Conservation (phyloP, 1,139 yeast genomes). For the Suhomyces bribrorum region DNA sequence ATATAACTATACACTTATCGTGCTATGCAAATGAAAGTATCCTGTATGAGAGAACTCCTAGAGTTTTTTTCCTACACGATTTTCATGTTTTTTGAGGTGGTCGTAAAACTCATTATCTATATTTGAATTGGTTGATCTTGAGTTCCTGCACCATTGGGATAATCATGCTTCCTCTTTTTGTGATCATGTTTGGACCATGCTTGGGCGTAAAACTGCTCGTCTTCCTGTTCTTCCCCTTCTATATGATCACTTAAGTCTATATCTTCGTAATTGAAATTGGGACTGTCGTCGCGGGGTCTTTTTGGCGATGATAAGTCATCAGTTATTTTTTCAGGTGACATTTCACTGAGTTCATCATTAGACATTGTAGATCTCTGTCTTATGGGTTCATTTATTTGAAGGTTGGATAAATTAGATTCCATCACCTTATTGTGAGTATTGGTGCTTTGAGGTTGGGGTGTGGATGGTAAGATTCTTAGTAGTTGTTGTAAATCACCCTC, state of each 20-base stretch:
- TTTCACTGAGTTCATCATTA: neutral
- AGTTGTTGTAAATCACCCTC: constrained; percentile 26
- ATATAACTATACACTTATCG: neutral
- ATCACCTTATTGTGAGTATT: constrained; percentile 3
- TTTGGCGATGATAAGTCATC: neutral
- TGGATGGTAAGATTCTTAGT: constrained; percentile 26
- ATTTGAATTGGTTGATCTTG: constrained; percentile 5
- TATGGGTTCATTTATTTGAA: constrained; percentile 6
- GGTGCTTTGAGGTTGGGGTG: neutral
- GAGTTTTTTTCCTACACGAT: neutral
- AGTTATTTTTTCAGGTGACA: neutral
- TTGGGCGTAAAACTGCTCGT: constrained; percentile 23
- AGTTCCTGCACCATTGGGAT: constrained; percentile 3
- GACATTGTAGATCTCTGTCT: neutral
- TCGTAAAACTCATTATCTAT: neutral
- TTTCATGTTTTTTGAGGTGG: neutral
- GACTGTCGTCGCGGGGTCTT: constrained; percentile 10
- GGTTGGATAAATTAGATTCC: constrained; percentile 27
- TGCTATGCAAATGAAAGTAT: neutral
- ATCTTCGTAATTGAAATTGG: constrained; percentile 28
- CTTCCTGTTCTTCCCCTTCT: constrained; percentile 28
- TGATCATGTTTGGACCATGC: constrained; percentile 20
- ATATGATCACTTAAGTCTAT: constrained; percentile 26
- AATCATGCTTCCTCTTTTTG: constrained; percentile 8
- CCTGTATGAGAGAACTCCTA: too few relatives aligned